Percentiles rank a stretch among this genome's conserved stretches.
phyloP scores from a whole-genome alignment of 108 stramenopile species.

The Asterionellopsis glacialis region DNA sequence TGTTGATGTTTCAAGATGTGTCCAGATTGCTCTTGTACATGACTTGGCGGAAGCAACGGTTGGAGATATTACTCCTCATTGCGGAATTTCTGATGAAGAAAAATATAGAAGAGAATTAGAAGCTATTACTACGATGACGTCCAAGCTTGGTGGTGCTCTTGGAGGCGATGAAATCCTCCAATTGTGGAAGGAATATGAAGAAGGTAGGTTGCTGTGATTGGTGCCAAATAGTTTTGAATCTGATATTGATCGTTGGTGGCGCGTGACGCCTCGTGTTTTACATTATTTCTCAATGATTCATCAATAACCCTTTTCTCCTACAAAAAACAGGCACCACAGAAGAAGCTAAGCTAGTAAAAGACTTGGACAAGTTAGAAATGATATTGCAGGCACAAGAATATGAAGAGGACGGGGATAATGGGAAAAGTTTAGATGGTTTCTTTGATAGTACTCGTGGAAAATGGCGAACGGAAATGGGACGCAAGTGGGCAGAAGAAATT shows the following conservation, averaged over 20 bases:
- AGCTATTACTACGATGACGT: constrained; percentile 40
- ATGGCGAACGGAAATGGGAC: constrained; percentile 56
- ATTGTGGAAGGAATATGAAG: constrained; percentile 84
- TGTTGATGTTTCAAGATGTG: constrained; percentile 44
- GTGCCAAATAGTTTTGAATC: too few relatives aligned
- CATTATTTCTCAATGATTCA: too few relatives aligned
- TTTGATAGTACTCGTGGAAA: constrained; percentile 57
- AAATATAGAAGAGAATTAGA: constrained; percentile 56
- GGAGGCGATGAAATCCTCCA: constrained; percentile 49
- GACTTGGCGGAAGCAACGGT: constrained; percentile 77
- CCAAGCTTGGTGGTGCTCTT: constrained; percentile 20
- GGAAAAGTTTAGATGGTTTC: constrained; percentile 28
- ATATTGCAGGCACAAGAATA: constrained; percentile 81
- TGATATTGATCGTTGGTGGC: too few relatives aligned
- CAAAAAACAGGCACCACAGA: constrained; percentile 28
- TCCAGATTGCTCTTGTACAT: constrained; percentile 70
- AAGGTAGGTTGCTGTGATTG: too few relatives aligned
- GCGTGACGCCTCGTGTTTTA: too few relatives aligned
- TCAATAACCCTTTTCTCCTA: background rate
- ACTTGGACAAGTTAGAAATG: constrained; percentile 88
- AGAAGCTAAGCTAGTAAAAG: constrained; percentile 64
- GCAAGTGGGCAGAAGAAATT: constrained; percentile 59
- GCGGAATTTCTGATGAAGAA: constrained; percentile 46
- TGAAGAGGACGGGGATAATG: constrained; percentile 43
- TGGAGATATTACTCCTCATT: constrained; percentile 82